A percentile compares a stretch with the other conserved stretches of the same genome.
Evolutionary conservation across 1,284 basidiomycete species (phyloP).

Genomic region (Ganoderma multipileum): DNA sequence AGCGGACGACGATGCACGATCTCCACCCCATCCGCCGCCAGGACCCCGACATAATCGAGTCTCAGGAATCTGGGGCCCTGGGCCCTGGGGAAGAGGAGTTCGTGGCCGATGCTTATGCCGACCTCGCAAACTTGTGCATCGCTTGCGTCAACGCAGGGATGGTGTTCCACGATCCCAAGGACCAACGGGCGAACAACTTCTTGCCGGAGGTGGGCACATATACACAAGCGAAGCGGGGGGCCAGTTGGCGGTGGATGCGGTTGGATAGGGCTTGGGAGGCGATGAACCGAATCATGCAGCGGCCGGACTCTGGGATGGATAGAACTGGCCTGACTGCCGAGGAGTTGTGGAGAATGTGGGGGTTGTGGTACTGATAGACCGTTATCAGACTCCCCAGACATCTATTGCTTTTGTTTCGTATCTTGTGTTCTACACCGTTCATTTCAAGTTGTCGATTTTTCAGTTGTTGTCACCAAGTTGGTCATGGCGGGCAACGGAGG

Average conservation of each 20-base stretch:
- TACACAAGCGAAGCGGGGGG: neutral
- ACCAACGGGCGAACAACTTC: neutral
- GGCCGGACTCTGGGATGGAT: neutral
- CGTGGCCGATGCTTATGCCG: neutral
- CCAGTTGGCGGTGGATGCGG: neutral
- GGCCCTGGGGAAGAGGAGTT: neutral
- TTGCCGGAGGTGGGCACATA: neutral
- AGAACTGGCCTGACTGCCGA: neutral
- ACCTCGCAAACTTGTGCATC: neutral
- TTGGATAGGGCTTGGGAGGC: neutral
- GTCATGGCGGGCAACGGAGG: too few species aligned
- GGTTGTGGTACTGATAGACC: neutral
- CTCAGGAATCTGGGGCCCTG: neutral
- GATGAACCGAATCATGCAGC: neutral
- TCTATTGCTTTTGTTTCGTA: too few species aligned
- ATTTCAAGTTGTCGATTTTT: too few species aligned
- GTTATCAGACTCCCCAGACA: neutral
- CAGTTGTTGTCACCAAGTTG: too few species aligned
- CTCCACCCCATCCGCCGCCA: neutral
- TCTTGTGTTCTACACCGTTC: too few species aligned
- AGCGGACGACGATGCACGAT: conserved; percentile 3
- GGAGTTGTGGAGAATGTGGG: conserved; percentile 1
- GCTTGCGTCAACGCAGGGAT: neutral
- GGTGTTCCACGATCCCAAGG: neutral
- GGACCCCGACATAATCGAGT: neutral